Base-by-base conservation (phyloP, 2,329 filamentous ascomycete species). In the Ceratocystis albifundus region DNA sequence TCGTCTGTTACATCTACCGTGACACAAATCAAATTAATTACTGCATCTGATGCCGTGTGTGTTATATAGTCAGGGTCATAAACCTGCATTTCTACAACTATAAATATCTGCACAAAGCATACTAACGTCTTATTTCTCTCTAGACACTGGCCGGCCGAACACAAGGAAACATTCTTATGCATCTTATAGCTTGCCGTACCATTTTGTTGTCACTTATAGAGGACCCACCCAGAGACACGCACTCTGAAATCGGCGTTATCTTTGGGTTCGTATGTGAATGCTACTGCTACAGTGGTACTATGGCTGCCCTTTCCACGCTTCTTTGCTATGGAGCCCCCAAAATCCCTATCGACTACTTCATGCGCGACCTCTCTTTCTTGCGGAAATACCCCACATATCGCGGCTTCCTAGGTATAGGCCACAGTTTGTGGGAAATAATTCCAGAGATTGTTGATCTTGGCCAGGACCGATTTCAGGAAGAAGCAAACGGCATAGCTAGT, bases 201-300 rank as follows among this genome's bases (percentile, higher is more conserved):
- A 64, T 64, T 8, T 45, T 68, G 3, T 20, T 62, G 5, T 48
- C 64, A 4, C 46, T 66, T 4, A 22, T 68, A 22, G 25, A 50
- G 7, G 30, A 65, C 22, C 50, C 48, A 10, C 50, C 61, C 22
- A 50, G 50, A 4, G 44, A 59, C 15, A 41, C 61, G 3, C 3
- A 45, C 6, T 59, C 64, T 1, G 64, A 66, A 28, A 44, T 64
- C 30, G 64, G 64, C 7, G 22, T 63, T 10, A 66, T 68, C 59
- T 68, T 66, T 66, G 67, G 67, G 4, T 68, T 68, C 20, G n/a
- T 68, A 15, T 63, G 62, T 41, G 67, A 68, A 46, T 66, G 64
- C 44, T 68, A 68, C 22, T 57, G 50, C 28, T 68, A 64, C n/a
- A 61, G 17, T 12, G 41, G 64, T 20, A 55, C 32, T 12, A 59